Conservation (phyloP, 2,329 filamentous ascomycete genomes). For the Hawksworthiomyces lignivorus region DNA sequence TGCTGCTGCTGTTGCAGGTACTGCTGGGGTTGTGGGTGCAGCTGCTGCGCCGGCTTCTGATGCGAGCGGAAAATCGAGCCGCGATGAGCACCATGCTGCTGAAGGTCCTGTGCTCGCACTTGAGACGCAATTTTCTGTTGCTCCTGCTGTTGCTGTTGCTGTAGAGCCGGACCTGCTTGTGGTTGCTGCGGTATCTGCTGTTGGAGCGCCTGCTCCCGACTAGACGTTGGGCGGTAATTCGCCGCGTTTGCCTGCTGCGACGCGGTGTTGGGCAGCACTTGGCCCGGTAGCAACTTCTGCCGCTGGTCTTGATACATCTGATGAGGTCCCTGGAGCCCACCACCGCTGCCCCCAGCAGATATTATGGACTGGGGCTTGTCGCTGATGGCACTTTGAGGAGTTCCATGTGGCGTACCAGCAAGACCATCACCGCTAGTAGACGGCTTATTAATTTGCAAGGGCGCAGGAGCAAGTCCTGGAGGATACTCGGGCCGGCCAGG, state of each 20-base stretch:
- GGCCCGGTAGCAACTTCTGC: slow-evolving; percentile 1
- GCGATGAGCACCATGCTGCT: neutral
- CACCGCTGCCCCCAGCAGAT: neutral
- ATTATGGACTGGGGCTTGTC: too few species aligned
- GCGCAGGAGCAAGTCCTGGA: neutral
- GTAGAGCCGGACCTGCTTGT: slow-evolving; percentile 1
- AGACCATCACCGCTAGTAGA: too few species aligned
- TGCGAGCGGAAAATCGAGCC: neutral
- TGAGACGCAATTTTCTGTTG: neutral
- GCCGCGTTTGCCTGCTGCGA: neutral
- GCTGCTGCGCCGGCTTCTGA: slow-evolving; percentile 7
- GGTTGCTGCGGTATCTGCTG: too few species aligned
- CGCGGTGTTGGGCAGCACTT: neutral
- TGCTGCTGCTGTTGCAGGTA: neutral
- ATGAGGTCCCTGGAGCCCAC: slow-evolving; percentile 2
- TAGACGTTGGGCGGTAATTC: neutral
- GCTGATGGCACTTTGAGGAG: too few species aligned
- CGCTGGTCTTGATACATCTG: slow-evolving; percentile 11
- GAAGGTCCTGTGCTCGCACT: neutral
- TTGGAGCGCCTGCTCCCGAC: too few species aligned
- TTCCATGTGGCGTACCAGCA: too few species aligned
- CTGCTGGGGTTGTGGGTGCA: neutral
- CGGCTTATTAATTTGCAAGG: slow-evolving; percentile 1
- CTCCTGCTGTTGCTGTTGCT: slow-evolving; percentile 7
- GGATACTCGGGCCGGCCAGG: slow-evolving; percentile 20